A percentile compares a stretch with the other conserved stretches of the same genome.
These are phyloP conservation scores for Nyssa sinensis DNA, from an alignment of 148 eudicot species.

Conservation along the genomic window DNA sequence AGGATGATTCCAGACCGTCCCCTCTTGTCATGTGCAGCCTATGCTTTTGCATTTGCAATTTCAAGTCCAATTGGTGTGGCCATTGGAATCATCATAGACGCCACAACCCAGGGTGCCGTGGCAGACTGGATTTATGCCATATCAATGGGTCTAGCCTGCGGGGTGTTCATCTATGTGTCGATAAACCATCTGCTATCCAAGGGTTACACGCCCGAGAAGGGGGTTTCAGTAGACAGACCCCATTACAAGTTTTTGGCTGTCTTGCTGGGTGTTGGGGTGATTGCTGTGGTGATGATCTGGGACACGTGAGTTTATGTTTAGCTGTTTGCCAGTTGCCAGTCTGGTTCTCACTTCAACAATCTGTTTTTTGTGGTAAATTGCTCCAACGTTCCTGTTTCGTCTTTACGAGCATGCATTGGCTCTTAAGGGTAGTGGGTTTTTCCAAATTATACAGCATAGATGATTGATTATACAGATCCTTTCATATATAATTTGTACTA, in stretches of 20 bases:
- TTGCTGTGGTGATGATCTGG: constrained; percentile 76
- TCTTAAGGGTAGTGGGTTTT: too few species aligned
- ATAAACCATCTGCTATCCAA: constrained; percentile 58
- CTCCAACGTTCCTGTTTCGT: too few species aligned
- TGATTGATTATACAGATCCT: too few species aligned
- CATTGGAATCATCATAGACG: constrained; percentile 57
- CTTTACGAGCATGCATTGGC: not conserved
- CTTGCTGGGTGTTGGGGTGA: constrained; percentile 50
- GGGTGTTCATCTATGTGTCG: constrained; percentile 61
- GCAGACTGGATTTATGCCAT: constrained; percentile 71
- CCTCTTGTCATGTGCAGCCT: constrained; percentile 44
- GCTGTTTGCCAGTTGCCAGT: not conserved
- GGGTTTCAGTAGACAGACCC: constrained; percentile 35
- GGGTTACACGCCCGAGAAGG: constrained; percentile 36
- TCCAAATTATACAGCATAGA: too few species aligned
- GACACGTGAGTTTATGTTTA: constrained; percentile 34
- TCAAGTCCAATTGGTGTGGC: constrained; percentile 66
- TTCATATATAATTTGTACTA: too few species aligned
- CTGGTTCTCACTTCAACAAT: not conserved
- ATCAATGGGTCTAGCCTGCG: constrained; percentile 66
- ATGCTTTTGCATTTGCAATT: constrained; percentile 64
- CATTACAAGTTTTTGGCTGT: constrained; percentile 48
- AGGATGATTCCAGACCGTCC: constrained; percentile 60
- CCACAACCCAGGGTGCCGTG: constrained; percentile 46
- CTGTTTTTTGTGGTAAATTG: too few species aligned